Evolutionary conservation across 2,329 filamentous ascomycete species (phyloP).

Genomic region (Penicillium sp.): DNA sequence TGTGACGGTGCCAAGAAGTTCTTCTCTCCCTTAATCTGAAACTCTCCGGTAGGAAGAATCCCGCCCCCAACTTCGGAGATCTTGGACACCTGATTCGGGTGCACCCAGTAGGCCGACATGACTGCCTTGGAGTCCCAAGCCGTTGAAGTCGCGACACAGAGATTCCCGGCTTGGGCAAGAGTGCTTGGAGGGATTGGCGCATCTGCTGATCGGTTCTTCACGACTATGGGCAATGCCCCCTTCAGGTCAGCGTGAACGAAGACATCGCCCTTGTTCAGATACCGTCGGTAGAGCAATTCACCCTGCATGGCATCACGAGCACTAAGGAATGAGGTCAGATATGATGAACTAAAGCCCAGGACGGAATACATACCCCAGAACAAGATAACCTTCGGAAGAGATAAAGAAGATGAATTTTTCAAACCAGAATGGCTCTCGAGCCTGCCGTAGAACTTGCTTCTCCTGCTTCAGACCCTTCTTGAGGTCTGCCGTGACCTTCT

Average conservation of each 20-base stretch:
- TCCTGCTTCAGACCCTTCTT: constrained; percentile 88
- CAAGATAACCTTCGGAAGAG: constrained; percentile 89
- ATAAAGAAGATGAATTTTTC: constrained; percentile 97
- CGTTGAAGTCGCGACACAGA: constrained; percentile 76
- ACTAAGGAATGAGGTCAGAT: constrained; percentile 17
- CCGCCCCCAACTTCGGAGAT: constrained; percentile 71
- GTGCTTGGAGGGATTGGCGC: constrained; percentile 89
- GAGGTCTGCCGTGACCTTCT: constrained; percentile 78
- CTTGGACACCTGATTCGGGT: constrained; percentile 84
- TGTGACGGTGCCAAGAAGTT: constrained; percentile 86
- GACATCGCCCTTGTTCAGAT: constrained; percentile 82
- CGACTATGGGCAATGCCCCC: constrained; percentile 76
- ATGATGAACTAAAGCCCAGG: neutral
- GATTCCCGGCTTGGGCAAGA: constrained; percentile 77
- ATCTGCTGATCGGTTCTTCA: constrained; percentile 81
- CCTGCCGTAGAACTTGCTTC: constrained; percentile 76
- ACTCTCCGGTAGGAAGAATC: constrained; percentile 68
- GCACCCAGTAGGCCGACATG: constrained; percentile 96
- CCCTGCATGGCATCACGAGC: constrained; percentile 85
- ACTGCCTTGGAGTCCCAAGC: constrained; percentile 96
- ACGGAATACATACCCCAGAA: constrained; percentile 56
- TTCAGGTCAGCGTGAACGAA: constrained; percentile 88
- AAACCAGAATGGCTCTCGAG: constrained; percentile 85
- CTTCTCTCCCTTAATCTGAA: constrained; percentile 79
- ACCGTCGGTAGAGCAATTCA: constrained; percentile 81